Percentiles rank a stretch among this genome's conserved stretches.
Conservation (phyloP, 495 filamentous ascomycete species). For the Penicillium odoratum region DNA sequence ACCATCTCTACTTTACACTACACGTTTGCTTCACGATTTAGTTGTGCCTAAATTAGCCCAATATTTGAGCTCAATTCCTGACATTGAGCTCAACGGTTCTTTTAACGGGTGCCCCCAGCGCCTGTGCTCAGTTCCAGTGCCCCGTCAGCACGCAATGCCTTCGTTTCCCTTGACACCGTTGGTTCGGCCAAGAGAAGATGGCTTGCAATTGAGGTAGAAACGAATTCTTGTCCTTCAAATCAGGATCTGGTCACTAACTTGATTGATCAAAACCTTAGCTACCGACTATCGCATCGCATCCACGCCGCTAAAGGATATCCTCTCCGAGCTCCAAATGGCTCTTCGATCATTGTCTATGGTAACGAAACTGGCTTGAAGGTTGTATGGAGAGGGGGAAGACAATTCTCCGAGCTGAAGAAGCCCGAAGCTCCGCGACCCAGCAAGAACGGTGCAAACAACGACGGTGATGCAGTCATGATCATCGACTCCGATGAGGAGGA, state of each 20-base stretch:
- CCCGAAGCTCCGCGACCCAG: slow-evolving; percentile 21
- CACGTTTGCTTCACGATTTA: not conserved
- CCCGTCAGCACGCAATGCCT: slow-evolving; percentile 31
- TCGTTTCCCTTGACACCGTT: slow-evolving; percentile 42
- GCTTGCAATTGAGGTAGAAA: slow-evolving; percentile 54
- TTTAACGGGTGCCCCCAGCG: slow-evolving; percentile 23
- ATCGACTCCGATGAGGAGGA: slow-evolving; percentile 80
- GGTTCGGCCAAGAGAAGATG: slow-evolving; percentile 42
- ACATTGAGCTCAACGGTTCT: slow-evolving; percentile 4
- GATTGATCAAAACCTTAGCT: slow-evolving; percentile 49
- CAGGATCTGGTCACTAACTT: slow-evolving; percentile 5
- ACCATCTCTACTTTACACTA: slow-evolving; percentile 7
- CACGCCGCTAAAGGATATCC: slow-evolving; percentile 75
- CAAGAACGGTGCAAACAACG: slow-evolving; percentile 36
- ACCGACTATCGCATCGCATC: slow-evolving; percentile 72
- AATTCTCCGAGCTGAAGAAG: slow-evolving; percentile 51
- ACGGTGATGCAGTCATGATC: slow-evolving; percentile 67
- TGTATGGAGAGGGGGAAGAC: slow-evolving; percentile 76
- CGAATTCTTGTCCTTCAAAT: not conserved
- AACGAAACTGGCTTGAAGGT: slow-evolving; percentile 76
- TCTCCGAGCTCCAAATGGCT: slow-evolving; percentile 75
- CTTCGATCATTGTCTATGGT: slow-evolving; percentile 78
- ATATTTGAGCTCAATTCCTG: not conserved
- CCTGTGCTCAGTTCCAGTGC: slow-evolving; percentile 21
- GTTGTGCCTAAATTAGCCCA: not conserved